Evolutionary conservation across 73 alveolate species (phyloP).

Genomic region (Symbiodinium pilosum): DNA sequence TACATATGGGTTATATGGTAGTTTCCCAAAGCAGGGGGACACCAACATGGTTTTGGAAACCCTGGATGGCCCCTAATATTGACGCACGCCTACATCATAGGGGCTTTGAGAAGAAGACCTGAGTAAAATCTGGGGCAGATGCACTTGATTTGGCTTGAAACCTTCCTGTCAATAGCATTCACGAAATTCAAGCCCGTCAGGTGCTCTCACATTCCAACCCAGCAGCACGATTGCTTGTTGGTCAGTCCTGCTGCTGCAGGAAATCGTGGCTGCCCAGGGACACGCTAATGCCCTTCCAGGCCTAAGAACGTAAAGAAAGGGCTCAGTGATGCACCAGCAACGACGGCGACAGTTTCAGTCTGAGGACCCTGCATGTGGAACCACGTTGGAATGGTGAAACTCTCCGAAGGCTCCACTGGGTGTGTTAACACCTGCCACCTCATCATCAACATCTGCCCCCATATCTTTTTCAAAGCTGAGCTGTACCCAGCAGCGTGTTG

Average conservation of each 20-base stretch:
- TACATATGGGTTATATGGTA: too few species aligned
- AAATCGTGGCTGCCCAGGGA: constrained; percentile 83
- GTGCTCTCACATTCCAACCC: too few species aligned
- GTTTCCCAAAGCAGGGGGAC: too few species aligned
- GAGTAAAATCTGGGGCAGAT: neutral
- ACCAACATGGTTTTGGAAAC: too few species aligned
- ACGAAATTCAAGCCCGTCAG: too few species aligned
- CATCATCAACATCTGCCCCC: neutral
- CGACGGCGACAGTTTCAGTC: neutral
- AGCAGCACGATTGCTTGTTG: too few species aligned
- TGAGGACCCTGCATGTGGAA: constrained; percentile 34
- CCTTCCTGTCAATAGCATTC: constrained; percentile 79
- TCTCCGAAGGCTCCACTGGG: constrained; percentile 94
- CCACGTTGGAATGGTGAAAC: constrained; percentile 72
- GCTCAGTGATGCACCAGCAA: neutral
- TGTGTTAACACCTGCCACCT: constrained; percentile 92
- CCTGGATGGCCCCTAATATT: too few species aligned
- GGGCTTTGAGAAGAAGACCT: too few species aligned
- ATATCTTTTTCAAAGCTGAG: neutral
- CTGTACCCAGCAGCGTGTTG: neutral
- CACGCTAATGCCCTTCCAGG: constrained; percentile 89
- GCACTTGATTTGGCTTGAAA: constrained; percentile 73
- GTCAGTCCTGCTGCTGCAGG: constrained; percentile 80
- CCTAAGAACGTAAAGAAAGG: constrained; percentile 6
- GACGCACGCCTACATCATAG: too few species aligned